A percentile compares a stretch with the other conserved stretches of the same genome.
phyloP scores from a whole-genome alignment of 208 protist genomes.

The Crithidia sp. region DNA sequence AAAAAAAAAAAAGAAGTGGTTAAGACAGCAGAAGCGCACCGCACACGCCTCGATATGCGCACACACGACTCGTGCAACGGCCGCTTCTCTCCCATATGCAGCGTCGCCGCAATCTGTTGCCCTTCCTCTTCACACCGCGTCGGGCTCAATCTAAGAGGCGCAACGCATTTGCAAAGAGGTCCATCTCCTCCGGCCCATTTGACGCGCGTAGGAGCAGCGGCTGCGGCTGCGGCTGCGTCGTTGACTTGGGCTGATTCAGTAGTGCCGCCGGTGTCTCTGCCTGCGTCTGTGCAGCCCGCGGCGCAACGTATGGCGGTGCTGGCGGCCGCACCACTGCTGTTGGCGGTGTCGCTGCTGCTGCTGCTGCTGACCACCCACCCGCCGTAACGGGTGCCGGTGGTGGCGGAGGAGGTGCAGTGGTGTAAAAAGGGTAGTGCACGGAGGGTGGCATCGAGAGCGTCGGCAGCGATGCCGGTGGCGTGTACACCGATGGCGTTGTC shows the following conservation, averaged over 20 bases:
- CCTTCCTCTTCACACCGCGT: background rate
- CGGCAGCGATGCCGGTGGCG: background rate
- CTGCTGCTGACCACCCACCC: too few relatives aligned
- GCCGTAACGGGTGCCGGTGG: background rate
- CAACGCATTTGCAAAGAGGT: conserved; percentile 8
- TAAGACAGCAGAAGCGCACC: background rate
- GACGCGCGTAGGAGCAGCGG: background rate
- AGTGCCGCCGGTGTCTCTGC: background rate
- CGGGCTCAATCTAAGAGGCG: conserved; percentile 8
- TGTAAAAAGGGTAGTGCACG: background rate
- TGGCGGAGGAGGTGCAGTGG: background rate
- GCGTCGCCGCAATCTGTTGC: background rate
- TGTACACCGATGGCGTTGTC: background rate
- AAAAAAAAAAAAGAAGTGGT: conserved; percentile 3
- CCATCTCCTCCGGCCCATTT: conserved; percentile 9
- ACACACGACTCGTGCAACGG: too few relatives aligned
- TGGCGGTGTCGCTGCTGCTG: too few relatives aligned
- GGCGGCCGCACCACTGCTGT: background rate
- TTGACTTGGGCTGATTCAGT: background rate
- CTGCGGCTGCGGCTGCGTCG: background rate
- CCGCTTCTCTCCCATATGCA: too few relatives aligned
- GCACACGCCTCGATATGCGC: too few relatives aligned
- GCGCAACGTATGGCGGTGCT: background rate
- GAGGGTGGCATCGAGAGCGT: conserved; percentile 2
- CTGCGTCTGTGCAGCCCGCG: background rate